Conservation (phyloP, 2,329 filamentous ascomycete species). For the Clarireedia hainanense region DNA sequence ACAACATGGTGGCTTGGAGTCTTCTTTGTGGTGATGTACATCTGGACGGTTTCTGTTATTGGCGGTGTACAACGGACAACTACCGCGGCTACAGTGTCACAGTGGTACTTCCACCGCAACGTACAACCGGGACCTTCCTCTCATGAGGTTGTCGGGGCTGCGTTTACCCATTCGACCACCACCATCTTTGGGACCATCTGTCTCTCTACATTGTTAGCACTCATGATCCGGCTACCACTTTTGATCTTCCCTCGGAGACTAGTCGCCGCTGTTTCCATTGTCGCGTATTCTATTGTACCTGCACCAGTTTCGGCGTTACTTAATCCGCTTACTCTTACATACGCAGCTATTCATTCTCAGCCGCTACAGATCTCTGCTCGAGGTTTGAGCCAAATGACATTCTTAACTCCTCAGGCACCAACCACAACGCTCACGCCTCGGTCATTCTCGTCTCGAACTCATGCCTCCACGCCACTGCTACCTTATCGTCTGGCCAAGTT, state of each 20-base stretch:
- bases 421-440: slow-evolving; percentile 62
- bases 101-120: slow-evolving; percentile 98
- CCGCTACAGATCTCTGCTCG: slow-evolving; percentile 70
- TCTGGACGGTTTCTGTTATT: slow-evolving; percentile 87
- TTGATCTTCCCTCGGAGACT: slow-evolving; percentile 71
- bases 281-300: slow-evolving; percentile 73
- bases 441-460: slow-evolving; percentile 38
- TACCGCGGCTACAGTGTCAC: slow-evolving; percentile 89
- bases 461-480: slow-evolving; percentile 50
- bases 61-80: slow-evolving; percentile 84
- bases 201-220: slow-evolving; percentile 71
- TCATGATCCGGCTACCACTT: slow-evolving; percentile 77
- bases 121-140: slow-evolving; percentile 70
- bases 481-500: slow-evolving; percentile 89
- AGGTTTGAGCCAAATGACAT: slow-evolving; percentile 72
- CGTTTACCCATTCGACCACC: slow-evolving; percentile 71
- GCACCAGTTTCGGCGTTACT: slow-evolving; percentile 79
- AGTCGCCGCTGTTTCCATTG: slow-evolving; percentile 54
- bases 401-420: slow-evolving; percentile 64
- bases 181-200: slow-evolving; percentile 91
- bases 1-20: slow-evolving; percentile 94
- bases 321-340: slow-evolving; percentile 86
- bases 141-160: slow-evolving; percentile 73
- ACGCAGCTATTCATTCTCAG: slow-evolving; percentile 87
- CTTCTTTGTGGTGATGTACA: slow-evolving; percentile 87